These are phyloP conservation scores for Trichoderma afroharzianum DNA, from an alignment of 2,329 filamentous ascomycete genomes.

Conservation along the genomic window DNA sequence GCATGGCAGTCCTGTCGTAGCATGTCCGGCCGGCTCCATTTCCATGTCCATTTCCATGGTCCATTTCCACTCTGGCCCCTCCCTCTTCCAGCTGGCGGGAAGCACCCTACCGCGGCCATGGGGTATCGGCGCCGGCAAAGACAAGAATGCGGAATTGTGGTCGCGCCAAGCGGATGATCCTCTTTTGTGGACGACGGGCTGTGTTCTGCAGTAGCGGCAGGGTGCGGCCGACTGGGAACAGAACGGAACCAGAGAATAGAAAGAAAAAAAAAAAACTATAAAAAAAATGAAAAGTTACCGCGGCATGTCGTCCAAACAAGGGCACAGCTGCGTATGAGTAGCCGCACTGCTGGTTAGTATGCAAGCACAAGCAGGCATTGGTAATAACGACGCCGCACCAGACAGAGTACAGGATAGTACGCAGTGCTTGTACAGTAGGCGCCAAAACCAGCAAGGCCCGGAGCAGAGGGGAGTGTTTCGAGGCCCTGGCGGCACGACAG, in stretches of 20 bases:
- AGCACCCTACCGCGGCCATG: background rate
- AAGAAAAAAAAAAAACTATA: background rate
- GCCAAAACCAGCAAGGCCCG: constrained; percentile 10
- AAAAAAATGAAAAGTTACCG: background rate
- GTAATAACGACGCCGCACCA: background rate
- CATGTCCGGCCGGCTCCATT: background rate
- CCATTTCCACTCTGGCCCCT: background rate
- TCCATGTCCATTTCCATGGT: background rate
- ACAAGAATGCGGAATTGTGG: background rate
- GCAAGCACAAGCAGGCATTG: background rate
- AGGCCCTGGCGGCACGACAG: constrained; percentile 8
- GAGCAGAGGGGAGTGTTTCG: constrained; percentile 7
- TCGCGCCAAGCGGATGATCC: constrained; percentile 9
- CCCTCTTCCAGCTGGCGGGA: background rate
- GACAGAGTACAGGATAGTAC: background rate
- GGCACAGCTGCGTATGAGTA: background rate
- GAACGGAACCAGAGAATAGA: background rate
- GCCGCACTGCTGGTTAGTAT: background rate
- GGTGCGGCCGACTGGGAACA: background rate
- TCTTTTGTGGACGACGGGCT: background rate
- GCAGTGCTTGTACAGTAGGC: background rate
- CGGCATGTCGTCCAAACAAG: background rate
- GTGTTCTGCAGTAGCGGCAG: constrained; percentile 15
- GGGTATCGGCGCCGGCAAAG: constrained; percentile 5
- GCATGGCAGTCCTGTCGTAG: background rate